Conservation (phyloP, 2,329 filamentous ascomycete genomes). For the Pseudocercospora pini-densiflorae region DNA sequence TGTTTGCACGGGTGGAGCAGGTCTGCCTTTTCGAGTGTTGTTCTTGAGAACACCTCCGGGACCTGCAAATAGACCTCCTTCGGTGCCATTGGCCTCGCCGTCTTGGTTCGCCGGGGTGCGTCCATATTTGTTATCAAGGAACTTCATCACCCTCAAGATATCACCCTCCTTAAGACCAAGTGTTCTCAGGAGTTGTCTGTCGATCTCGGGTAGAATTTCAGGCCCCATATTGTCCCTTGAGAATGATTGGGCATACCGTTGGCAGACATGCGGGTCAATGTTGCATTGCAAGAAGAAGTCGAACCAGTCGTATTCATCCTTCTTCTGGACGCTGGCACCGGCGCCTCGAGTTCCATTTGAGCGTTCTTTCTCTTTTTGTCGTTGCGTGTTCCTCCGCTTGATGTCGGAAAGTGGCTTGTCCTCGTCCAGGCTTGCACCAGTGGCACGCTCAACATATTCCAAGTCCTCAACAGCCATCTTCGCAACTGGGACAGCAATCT, state of each 20-base stretch:
- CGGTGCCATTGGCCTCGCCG: constrained; percentile 62
- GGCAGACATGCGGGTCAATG: constrained; percentile 89
- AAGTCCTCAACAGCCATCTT: constrained; percentile 98
- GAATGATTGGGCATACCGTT: constrained; percentile 91
- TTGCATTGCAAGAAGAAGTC: constrained; percentile 96
- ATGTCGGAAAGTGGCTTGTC: constrained; percentile 92
- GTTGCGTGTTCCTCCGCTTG: constrained; percentile 55
- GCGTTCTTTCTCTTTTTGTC: constrained; percentile 53
- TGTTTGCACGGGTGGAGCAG: constrained; percentile 82
- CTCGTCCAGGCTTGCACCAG: constrained; percentile 86
- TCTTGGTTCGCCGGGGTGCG: constrained; percentile 60
- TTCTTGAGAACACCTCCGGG: constrained; percentile 90
- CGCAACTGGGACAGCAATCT: constrained; percentile 91
- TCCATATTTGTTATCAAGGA: constrained; percentile 78
- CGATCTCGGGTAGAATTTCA: constrained; percentile 87
- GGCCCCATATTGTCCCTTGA: constrained; percentile 93
- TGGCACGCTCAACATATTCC: constrained; percentile 87
- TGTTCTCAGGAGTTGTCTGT: constrained; percentile 78
- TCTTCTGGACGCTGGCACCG: constrained; percentile 69
- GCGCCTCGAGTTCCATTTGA: constrained; percentile 43
- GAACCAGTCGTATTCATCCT: constrained; percentile 94
- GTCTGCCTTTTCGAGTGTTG: constrained; percentile 90
- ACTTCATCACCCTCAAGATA: constrained; percentile 92
- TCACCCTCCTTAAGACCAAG: constrained; percentile 95
- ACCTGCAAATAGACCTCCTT: constrained; percentile 82